Evolutionary conservation across 768 basidiomycete genomes (phyloP), one percentile per base, ranked within the genome.

Genomic region (Brasilioporus rufonigricans): DNA sequence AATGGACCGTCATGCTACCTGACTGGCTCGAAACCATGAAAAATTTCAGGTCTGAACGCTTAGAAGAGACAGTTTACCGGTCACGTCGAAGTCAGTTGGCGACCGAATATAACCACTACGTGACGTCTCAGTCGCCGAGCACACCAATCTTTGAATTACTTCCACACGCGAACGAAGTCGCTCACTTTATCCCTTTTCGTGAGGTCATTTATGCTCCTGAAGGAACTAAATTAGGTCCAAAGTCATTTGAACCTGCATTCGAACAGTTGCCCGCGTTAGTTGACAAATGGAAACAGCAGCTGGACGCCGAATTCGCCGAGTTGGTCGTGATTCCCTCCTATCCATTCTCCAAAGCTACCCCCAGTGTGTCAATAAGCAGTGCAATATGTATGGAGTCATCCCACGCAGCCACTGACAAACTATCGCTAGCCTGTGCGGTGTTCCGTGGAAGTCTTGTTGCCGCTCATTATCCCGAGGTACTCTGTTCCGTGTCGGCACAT

Each of bases 181-280:
- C 16, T 11, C 6, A 14, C 19, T 41, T 59, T 16, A n/a, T 48
- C 0, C 49, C 50, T 6, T 61, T 61, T 39, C 24, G 12, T 13
- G 19, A 46, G 7, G 27, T 61, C 18, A 52, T 54, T 24, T 16
- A 26, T 9, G 39, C 31, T 10, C 52, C 58, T 1, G 55, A 56
- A 36, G 53, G 24, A 27, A 24, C 27, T 26, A 13, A 31, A 3
- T 31, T 46, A 18, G 47, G 33, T 3, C 9, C 0, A 2, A 26
- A 49, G 3, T 24, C 44, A 8, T 57, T 59, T 16, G 46, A 50
- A 29, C 26, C 58, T 48, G 58, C 58, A 0, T 60, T 61, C 24
- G 24, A 13, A 16, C 54, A 60, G 12, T 5, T 61, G 8, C 52
- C 48, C 35, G 31, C 1, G 18, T n/a, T 56, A 0, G 49, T 44